Percentiles rank a stretch among this genome's conserved stretches.
These are phyloP conservation scores for Chaetomium cochliodes DNA, from an alignment of 495 filamentous ascomycete species.

Conservation along the genomic window DNA sequence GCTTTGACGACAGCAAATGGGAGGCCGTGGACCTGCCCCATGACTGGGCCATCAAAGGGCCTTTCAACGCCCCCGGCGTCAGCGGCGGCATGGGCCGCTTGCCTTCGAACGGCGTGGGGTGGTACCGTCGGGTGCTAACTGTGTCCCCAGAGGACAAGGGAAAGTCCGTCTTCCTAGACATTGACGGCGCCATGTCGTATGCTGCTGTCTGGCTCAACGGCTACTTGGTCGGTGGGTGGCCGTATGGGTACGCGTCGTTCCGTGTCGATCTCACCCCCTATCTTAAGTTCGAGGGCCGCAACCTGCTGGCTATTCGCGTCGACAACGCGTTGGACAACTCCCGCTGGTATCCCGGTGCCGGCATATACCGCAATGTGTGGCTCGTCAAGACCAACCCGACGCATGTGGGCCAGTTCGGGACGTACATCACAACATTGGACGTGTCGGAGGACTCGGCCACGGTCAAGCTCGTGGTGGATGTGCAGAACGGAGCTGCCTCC, in stretches of 20 bases:
- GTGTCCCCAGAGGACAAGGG: conserved; percentile 31
- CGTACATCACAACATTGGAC: conserved; percentile 42
- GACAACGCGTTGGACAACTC: conserved; percentile 47
- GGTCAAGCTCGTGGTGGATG: conserved; percentile 39
- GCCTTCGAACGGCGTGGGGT: conserved; percentile 48
- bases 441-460: conserved; percentile 43
- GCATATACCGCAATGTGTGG: conserved; percentile 54
- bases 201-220: conserved; percentile 51
- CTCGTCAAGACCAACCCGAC: conserved; percentile 42
- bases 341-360: conserved; percentile 53
- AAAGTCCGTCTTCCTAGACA: conserved; percentile 46
- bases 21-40: conserved; percentile 34
- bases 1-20: conserved; percentile 28
- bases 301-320: conserved; percentile 48
- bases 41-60: conserved; percentile 53
- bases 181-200: conserved; percentile 53
- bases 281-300: conserved; percentile 36
- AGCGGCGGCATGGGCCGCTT: conserved; percentile 60
- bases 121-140: conserved; percentile 48
- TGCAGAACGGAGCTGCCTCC: conserved; percentile 38
- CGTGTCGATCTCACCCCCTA: conserved; percentile 51
- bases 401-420: conserved; percentile 48
- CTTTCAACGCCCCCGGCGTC: conserved; percentile 45
- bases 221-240: conserved; percentile 50
- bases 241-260: conserved; percentile 51